Base-by-base conservation (phyloP, 192 early-diverging fungal genomes). In the Entomortierella parvispora region DNA sequence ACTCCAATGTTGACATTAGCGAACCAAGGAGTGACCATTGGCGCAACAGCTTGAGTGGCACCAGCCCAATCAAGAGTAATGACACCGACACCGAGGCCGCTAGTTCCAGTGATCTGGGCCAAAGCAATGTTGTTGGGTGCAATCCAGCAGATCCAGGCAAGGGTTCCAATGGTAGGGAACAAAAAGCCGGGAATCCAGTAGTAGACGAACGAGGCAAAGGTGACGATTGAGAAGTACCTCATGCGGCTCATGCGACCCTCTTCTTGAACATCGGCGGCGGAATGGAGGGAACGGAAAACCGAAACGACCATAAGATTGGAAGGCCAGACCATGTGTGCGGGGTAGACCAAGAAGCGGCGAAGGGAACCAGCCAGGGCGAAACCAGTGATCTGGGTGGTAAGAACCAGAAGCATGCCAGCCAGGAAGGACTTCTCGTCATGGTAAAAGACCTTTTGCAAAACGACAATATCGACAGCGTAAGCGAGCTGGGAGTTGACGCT, bases 291-390 rank as follows among this genome's bases (percentile, higher is more conserved):
- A 56, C 80, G 82, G 69, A 81, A 85, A 7, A 84, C 43, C 9
- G 82, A 71, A 31, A 80, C 84, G 44, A 76, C 70, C 29, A 85
- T 82, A 26, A 97, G 84, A 34, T 83, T 90, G 6, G 86, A 61
- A 8, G 97, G 96, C 95, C 95, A 99, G 42, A 93, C 79, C 93
- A 95, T 95, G 18, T 87, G 82, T n/a, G 90, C 76, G 23, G 93
- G 94, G 60, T 92, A 87, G 26, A 97, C 94, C 11, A 97, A 81
- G 80, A 89, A 94, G 31, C 87, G 86, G 18, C 97, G 90, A 31
- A 88, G 81, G 11, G 95, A 74, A 64, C 95, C 95, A 14, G 95
- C 90, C 74, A 96, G 69, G 61, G 84, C 86, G 56, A 82, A 88
- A 33, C 86, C 86, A 25, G 85, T 56, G 52, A 85, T 62, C 62